Evolutionary conservation across 2,329 filamentous ascomycete genomes (phyloP).

Genomic region (Leptoxyphium fumago): DNA sequence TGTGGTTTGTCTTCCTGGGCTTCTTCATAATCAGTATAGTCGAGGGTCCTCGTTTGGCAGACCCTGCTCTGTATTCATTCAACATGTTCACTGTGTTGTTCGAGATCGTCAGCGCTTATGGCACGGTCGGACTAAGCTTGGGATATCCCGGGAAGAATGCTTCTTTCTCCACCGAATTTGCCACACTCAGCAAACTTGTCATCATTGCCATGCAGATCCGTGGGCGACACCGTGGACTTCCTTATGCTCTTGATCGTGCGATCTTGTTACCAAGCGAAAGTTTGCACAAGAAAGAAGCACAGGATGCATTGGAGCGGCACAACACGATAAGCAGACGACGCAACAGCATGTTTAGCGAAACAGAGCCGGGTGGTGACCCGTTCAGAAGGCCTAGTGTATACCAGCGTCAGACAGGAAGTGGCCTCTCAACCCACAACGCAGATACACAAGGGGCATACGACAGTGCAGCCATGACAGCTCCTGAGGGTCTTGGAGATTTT

Average conservation of each 20-base stretch:
- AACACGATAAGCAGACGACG: constrained; percentile 6
- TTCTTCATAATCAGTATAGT: constrained; percentile 85
- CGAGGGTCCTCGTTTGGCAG: constrained; percentile 59
- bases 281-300: constrained; percentile 45
- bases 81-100: constrained; percentile 49
- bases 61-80: constrained; percentile 38
- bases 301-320: constrained; percentile 28
- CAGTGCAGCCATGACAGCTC: constrained; percentile 6
- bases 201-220: constrained; percentile 54
- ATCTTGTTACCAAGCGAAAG: constrained; percentile 53
- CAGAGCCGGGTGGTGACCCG: constrained; percentile 2
- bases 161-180: constrained; percentile 72
- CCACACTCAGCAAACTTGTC: constrained; percentile 49
- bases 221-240: constrained; percentile 49
- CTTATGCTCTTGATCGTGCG: constrained; percentile 54
- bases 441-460: constrained; percentile 11
- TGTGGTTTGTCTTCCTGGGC: constrained; percentile 93
- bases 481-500: constrained; percentile 6
- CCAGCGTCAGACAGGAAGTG: neutral
- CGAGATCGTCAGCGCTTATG: constrained; percentile 80
- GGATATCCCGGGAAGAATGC: constrained; percentile 65
- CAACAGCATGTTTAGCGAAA: constrained; percentile 12
- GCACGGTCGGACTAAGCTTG: constrained; percentile 81
- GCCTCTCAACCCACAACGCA: constrained; percentile 1
- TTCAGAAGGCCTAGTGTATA: neutral